Conservation (phyloP, 192 early-diverging fungal genomes). For the Backusella psychrophila region DNA sequence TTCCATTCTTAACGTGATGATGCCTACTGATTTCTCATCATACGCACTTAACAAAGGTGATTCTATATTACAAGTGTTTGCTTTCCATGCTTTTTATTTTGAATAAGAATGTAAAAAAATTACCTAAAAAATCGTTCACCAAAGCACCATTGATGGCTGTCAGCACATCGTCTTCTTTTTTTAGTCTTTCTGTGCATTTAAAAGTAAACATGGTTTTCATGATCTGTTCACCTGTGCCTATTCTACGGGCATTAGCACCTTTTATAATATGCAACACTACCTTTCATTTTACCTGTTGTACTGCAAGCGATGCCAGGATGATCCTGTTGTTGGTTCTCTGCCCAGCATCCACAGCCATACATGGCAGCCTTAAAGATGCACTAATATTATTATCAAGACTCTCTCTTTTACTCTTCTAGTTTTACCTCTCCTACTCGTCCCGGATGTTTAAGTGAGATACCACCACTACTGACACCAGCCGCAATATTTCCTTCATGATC, state of each 20-base stretch:
- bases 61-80: neutral
- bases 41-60: slow-evolving; percentile 27
- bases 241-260: neutral
- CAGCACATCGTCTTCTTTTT: slow-evolving; percentile 24
- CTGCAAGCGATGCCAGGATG: slow-evolving; percentile 58
- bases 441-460: slow-evolving; percentile 79
- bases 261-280: neutral
- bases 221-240: slow-evolving; percentile 85
- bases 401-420: neutral
- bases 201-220: slow-evolving; percentile 69
- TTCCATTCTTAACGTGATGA: slow-evolving; percentile 23
- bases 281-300: slow-evolving; percentile 38
- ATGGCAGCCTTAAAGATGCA: slow-evolving; percentile 63
- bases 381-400: neutral
- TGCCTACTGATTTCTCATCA: slow-evolving; percentile 35
- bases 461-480: slow-evolving; percentile 82
- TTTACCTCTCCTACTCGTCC: slow-evolving; percentile 81
- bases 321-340: slow-evolving; percentile 42
- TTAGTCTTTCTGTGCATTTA: slow-evolving; percentile 44
- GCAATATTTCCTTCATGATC: slow-evolving; percentile 62
- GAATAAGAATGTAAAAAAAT: neutral
- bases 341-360: slow-evolving; percentile 84
- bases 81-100: neutral
- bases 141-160: slow-evolving; percentile 14
- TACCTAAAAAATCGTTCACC: slow-evolving; percentile 32